Conservation (phyloP, 1,284 basidiomycete genomes). For the Fomitopsis palustris region DNA sequence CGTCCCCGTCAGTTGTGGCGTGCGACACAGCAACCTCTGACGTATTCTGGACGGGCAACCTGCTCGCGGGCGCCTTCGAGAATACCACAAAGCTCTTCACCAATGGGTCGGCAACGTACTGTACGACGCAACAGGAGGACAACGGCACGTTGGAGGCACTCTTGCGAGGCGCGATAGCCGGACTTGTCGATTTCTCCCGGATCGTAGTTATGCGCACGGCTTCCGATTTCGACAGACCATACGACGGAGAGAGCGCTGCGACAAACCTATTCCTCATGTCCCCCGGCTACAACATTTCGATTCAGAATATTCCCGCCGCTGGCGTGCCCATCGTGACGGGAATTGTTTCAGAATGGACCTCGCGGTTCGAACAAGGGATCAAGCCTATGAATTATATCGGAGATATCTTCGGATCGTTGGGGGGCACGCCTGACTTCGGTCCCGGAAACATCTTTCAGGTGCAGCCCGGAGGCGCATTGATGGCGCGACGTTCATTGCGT, state of each 20-base stretch:
- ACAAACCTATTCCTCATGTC: constrained; percentile 20
- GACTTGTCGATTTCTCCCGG: constrained; percentile 40
- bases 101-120: constrained; percentile 35
- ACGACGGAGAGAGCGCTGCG: constrained; percentile 21
- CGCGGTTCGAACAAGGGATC: constrained; percentile 24
- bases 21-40: constrained; percentile 43
- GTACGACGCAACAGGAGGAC: constrained; percentile 47
- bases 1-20: constrained; percentile 31
- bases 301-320: constrained; percentile 27
- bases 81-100: constrained; percentile 40
- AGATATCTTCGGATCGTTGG: constrained; percentile 18
- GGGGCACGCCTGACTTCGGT: neutral
- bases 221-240: constrained; percentile 42
- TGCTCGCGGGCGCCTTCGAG: constrained; percentile 37
- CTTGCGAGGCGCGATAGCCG: constrained; percentile 35
- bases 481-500: no score
- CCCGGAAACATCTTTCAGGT: no score
- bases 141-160: constrained; percentile 43
- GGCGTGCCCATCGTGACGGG: constrained; percentile 29
- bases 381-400: constrained; percentile 29
- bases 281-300: constrained; percentile 19
- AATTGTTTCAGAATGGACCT: constrained; percentile 26
- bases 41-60: constrained; percentile 38
- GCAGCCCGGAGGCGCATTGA: no score
- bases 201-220: constrained; percentile 44